These are phyloP conservation scores for Mucuna pruriens DNA, from an alignment of 306 rosid genomes.

Conservation along the genomic window DNA sequence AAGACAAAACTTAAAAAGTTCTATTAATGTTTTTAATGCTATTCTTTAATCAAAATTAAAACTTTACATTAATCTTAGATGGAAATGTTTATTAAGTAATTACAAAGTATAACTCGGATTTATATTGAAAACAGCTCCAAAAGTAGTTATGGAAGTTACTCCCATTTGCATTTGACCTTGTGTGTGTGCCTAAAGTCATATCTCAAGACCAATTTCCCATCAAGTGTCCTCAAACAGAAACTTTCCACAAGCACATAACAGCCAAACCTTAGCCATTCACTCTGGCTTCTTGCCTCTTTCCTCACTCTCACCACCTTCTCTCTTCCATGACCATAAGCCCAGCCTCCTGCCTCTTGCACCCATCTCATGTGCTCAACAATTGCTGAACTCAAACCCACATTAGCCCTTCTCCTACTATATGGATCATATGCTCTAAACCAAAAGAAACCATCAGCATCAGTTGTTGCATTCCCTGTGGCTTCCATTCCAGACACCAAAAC, in stretches of 20 bases:
- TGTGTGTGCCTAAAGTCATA: conserved; percentile 68
- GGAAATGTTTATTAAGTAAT: too few relatives aligned
- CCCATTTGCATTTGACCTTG: conserved; percentile 61
- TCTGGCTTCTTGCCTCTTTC: conserved; percentile 52
- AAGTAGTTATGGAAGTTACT: too few relatives aligned
- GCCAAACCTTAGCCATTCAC: conserved; percentile 59
- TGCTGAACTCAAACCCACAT: conserved; percentile 68
- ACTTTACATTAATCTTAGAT: too few relatives aligned
- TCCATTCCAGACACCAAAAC: conserved; percentile 56
- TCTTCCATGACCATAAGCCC: conserved; percentile 61
- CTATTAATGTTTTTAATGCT: too few relatives aligned
- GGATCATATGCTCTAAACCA: conserved; percentile 63
- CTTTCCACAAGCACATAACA: conserved; percentile 76
- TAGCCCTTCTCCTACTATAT: conserved; percentile 40
- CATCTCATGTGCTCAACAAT: conserved; percentile 69
- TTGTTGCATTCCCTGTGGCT: conserved; percentile 51
- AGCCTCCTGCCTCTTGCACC: conserved; percentile 78
- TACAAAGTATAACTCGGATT: too few relatives aligned
- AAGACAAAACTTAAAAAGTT: too few relatives aligned
- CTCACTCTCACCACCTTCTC: conserved; percentile 57
- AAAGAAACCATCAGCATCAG: conserved; percentile 50
- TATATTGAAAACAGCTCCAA: too few relatives aligned
- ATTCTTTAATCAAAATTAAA: too few relatives aligned
- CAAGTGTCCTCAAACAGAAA: conserved; percentile 62
- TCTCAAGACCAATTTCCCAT: conserved; percentile 59